Evolutionary conservation across 2,329 filamentous ascomycete genomes (phyloP), one percentile per base, ranked within the genome.

Genomic region (Monosporascus sp.): DNA sequence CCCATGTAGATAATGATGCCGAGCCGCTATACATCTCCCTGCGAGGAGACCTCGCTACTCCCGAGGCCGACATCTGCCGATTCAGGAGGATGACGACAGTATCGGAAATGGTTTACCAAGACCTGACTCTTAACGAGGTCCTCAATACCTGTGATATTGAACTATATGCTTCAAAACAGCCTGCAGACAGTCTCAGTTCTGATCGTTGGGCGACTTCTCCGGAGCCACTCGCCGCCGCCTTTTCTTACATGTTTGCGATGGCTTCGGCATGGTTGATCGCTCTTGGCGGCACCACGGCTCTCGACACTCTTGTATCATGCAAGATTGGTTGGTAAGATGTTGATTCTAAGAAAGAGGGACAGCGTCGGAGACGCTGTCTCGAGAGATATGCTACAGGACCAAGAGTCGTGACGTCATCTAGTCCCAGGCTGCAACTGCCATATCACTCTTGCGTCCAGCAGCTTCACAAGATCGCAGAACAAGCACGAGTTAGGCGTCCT

Each of bases 241-340:
- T 96, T 64, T 89, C 88, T 2, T 93, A 94, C 74, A 96, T 96
- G 91, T 96, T 96, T 62, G 91, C 91, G 52, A 91, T 93, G 88
- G 85, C 88, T 22, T 91, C 89, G 1, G 91, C 86, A 0, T 95
- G 91, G 90, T 79, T 96, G 38, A 88, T 96, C 55, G 91, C 86
- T 0, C 79, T 96, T 4, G 91, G 91, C 27, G 91, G 91, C 7
- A 92, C 89, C 0, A 96, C 89, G 1, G 91, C 91, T 0, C 79
- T 96, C 44, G 91, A 96, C 68, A 96, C 91, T 0, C 75, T 96
- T 24, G 90, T n/a, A n/a, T n/a, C n/a, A n/a, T n/a, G n/a, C n/a
- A n/a, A n/a, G n/a, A n/a, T n/a, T n/a, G n/a, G n/a, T n/a, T n/a
- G n/a, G n/a, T n/a, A n/a, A n/a, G n/a, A n/a, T n/a, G n/a, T n/a